Evolutionary conservation across 768 basidiomycete species (phyloP).

Genomic region (Scleroderma bovista): DNA sequence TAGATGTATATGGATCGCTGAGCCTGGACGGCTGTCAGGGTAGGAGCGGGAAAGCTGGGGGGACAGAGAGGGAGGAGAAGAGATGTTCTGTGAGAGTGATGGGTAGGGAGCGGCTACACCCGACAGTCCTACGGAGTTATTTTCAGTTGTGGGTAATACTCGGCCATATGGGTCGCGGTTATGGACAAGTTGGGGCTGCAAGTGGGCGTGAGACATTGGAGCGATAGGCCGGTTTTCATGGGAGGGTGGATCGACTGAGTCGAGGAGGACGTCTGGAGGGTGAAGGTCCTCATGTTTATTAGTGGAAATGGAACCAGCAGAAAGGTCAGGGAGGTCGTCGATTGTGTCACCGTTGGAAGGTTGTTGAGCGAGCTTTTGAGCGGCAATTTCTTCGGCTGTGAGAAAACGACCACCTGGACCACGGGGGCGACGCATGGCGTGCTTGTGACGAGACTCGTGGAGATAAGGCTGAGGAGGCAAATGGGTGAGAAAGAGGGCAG

Average conservation of each 20-base stretch:
- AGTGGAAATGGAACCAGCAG: conserved; percentile 1
- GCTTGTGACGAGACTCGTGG: conserved; percentile 96
- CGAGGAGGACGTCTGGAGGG: conserved; percentile 12
- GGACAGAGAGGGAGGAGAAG: conserved; percentile 17
- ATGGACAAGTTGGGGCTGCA: conserved; percentile 13
- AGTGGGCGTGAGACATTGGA: conserved; percentile 6
- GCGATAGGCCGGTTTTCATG: conserved; percentile 7
- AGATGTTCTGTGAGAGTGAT: conserved; percentile 17
- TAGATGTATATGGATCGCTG: conserved; percentile 15
- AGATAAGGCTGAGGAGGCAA: conserved; percentile 74
- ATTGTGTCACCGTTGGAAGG: conserved; percentile 40
- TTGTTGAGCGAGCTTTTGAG: conserved; percentile 50
- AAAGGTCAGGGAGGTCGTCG: conserved; percentile 32
- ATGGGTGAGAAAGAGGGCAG: not conserved
- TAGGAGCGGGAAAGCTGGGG: conserved; percentile 16
- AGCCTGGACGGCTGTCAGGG: conserved; percentile 10
- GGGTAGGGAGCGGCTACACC: conserved; percentile 9
- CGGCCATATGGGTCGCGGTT: conserved; percentile 8
- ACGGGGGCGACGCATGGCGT: conserved; percentile 94
- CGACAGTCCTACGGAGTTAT: conserved; percentile 7
- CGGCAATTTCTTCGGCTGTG: conserved; percentile 91
- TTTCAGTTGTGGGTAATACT: conserved; percentile 14
- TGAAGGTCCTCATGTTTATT: conserved; percentile 16
- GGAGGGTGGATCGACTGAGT: conserved; percentile 12
- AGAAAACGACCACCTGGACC: conserved; percentile 98